These are phyloP conservation scores for Lagenidium giganteum DNA, from an alignment of 352 stramenopile genomes.

Conservation along the genomic window DNA sequence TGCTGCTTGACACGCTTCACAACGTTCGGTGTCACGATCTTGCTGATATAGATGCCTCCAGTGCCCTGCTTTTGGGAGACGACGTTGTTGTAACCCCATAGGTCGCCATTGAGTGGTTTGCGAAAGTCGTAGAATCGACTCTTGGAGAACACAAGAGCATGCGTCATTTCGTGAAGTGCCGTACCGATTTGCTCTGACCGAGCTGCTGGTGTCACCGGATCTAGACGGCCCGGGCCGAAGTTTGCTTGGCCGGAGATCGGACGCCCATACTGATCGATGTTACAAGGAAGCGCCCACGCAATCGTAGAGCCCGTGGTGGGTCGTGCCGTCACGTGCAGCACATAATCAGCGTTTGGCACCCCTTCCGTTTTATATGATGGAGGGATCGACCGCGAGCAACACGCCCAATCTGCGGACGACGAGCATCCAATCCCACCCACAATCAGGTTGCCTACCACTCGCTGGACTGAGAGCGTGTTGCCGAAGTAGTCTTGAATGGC, in stretches of 20 bases:
- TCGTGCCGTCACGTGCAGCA: conserved; percentile 71
- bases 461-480: conserved; percentile 55
- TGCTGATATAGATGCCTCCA: conserved; percentile 55
- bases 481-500: conserved; percentile 59
- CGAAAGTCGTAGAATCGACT: conserved; percentile 57
- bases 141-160: conserved; percentile 73
- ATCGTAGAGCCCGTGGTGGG: conserved; percentile 66
- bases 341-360: conserved; percentile 63
- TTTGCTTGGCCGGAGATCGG: conserved; percentile 82
- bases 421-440: conserved; percentile 47
- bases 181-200: conserved; percentile 65
- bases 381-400: conserved; percentile 48
- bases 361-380: conserved; percentile 37
- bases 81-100: conserved; percentile 66
- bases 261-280: conserved; percentile 69
- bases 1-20: conserved; percentile 63
- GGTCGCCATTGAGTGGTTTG: conserved; percentile 44
- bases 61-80: conserved; percentile 34
- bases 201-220: conserved; percentile 34
- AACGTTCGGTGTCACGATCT: conserved; percentile 70
- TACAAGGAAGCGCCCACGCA: conserved; percentile 76
- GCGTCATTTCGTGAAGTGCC: conserved; percentile 77
- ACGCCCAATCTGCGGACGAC: conserved; percentile 47
- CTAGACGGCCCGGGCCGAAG: conserved; percentile 59
- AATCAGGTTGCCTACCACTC: conserved; percentile 59